Evolutionary conservation across 2,329 filamentous ascomycete genomes (phyloP).

Genomic region (Ophiostoma perfectum): DNA sequence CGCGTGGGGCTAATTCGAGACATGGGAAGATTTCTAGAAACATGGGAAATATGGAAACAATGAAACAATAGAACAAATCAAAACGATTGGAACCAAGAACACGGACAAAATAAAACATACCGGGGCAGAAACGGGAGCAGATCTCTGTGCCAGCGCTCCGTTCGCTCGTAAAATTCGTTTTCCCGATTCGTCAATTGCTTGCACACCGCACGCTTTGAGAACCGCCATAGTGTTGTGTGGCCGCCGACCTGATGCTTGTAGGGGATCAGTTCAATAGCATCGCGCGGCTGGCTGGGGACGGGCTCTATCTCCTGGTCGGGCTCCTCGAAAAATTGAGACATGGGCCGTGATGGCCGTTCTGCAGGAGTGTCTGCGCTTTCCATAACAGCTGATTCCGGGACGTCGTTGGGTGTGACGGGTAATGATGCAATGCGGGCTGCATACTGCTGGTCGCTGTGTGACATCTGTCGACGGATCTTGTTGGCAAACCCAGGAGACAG

Average conservation of each 20-base stretch:
- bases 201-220: constrained; percentile 90
- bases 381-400: constrained; percentile 36
- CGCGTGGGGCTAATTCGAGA: too few species aligned
- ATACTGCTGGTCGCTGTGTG: constrained; percentile 22
- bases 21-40: background rate
- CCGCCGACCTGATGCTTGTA: constrained; percentile 97
- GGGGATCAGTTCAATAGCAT: constrained; percentile 91
- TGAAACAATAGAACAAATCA: constrained; percentile 14
- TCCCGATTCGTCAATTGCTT: constrained; percentile 97
- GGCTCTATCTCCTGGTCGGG: constrained; percentile 49
- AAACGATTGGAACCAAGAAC: too few species aligned
- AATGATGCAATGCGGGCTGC: constrained; percentile 20
- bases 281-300: constrained; percentile 56
- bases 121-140: constrained; percentile 86
- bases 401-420: constrained; percentile 31
- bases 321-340: constrained; percentile 44
- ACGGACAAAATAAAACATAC: constrained; percentile 37
- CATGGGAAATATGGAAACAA: background rate
- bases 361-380: constrained; percentile 33
- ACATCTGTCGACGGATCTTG: constrained; percentile 22
- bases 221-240: constrained; percentile 92
- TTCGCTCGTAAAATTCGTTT: constrained; percentile 97
- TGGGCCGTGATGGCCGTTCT: constrained; percentile 36
- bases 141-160: constrained; percentile 85
- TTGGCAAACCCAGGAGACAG: constrained; percentile 15